Evolutionary conservation across 331 rosid species (phyloP), one percentile per base, ranked within the genome.

Genomic region (Stylosanthes scabra): DNA sequence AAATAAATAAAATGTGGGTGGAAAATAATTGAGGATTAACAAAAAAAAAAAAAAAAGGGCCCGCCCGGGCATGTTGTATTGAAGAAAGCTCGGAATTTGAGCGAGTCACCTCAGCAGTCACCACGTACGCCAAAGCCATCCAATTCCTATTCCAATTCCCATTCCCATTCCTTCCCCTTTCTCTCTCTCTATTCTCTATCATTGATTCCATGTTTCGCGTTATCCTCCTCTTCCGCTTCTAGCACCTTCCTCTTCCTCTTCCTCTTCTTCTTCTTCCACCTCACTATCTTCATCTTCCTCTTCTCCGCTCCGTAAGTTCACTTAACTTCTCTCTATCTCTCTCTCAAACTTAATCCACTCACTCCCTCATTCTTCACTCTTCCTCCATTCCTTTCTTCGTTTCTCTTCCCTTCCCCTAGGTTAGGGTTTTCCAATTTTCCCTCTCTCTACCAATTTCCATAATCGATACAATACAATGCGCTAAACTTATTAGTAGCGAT

Each of bases 261-360:
- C 12, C 51, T 1, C 55, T n/a, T n/a, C 20, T 51, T 6, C 57
- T 1, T 14, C 11, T n/a, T n/a, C 25, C 3, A 3, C 20, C 3
- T 12, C 55, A 39, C 50, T 31, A 31, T 31, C 37, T 31, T 31
- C 72, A 2, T 67, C 73, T 15, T 29, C 74, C 8, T 46, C 50
- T 25, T 9, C 47, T 1, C 40, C 72, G 20, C 61, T 63, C 40
- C 31, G 82, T 78, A 78, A 78, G 77, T 63, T 59, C 7, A 20
- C 9, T 51, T 7, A 5, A 7, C 25, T 2, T 50, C 7, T 12
- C 54, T 50, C 20, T 1, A 25, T 50, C 0, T 51, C 57, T 14
- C 57, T 51, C 57, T 51, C 57, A n/a, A 51, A 14, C 57, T 8
- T 51, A 51, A 5, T 51, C 49, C 45, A 20, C 42, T 63, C 34